Evolutionary conservation across 1,284 basidiomycete species (phyloP).

Genomic region (Puccinia coronata): DNA sequence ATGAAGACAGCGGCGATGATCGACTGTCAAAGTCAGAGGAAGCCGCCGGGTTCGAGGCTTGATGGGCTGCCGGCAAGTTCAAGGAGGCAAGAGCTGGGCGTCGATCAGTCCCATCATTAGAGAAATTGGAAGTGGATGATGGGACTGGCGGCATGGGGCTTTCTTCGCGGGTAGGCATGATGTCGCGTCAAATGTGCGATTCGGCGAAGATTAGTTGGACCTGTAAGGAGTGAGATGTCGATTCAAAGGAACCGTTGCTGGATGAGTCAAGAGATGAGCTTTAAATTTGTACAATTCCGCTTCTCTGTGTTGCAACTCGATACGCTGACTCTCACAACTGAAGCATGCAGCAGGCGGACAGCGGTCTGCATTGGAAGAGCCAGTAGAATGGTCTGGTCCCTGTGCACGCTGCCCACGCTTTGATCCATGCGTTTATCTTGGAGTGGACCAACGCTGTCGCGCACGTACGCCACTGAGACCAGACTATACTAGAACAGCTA

Average conservation of each 20-base stretch:
- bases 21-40: not conserved
- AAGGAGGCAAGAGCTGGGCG: not conserved
- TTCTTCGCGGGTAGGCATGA: slow-evolving; percentile 7
- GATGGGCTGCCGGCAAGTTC: not conserved
- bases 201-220: not conserved
- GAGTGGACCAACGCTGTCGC: not conserved
- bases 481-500: too few relatives aligned
- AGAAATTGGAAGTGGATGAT: not conserved
- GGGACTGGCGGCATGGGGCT: not conserved
- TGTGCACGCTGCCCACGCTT: not conserved
- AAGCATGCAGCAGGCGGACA: not conserved
- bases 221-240: slow-evolving; percentile 4
- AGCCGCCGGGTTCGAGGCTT: not conserved
- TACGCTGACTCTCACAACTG: not conserved
- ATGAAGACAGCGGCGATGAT: not conserved
- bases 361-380: not conserved
- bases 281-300: not conserved
- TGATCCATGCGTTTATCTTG: not conserved
- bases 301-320: not conserved
- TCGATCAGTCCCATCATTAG: not conserved
- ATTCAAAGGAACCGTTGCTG: slow-evolving; percentile 3
- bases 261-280: not conserved
- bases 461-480: not conserved
- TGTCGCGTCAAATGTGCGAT: slow-evolving; percentile 1
- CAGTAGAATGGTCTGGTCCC: not conserved